These are phyloP conservation scores for Bruguiera parviflora DNA, from an alignment of 345 rosid species.

Conservation along the genomic window DNA sequence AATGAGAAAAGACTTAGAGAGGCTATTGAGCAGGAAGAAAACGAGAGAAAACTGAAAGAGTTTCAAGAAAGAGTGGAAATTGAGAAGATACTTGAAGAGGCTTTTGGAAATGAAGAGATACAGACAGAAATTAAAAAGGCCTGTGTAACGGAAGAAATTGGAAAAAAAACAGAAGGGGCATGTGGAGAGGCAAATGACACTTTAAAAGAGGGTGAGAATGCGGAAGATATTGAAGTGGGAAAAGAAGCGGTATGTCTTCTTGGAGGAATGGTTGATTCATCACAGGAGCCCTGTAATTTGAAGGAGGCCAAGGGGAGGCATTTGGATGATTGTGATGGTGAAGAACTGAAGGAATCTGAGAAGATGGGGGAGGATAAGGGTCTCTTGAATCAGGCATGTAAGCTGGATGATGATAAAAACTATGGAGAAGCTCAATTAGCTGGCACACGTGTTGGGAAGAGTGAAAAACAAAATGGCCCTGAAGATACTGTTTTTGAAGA, in stretches of 20 bases:
- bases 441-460: constrained; percentile 26
- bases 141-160: not conserved
- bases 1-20: constrained; percentile 41
- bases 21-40: constrained; percentile 42
- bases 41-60: constrained; percentile 42
- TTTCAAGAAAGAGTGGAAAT: constrained; percentile 43
- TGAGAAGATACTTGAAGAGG: constrained; percentile 33
- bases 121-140: constrained; percentile 19
- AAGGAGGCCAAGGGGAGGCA: constrained; percentile 12
- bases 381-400: constrained; percentile 16
- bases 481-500: constrained; percentile 26
- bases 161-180: constrained; percentile 11
- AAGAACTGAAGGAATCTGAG: constrained; percentile 17
- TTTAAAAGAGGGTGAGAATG: constrained; percentile 35
- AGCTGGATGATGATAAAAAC: constrained; percentile 23
- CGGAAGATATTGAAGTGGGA: constrained; percentile 39
- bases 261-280: constrained; percentile 13
- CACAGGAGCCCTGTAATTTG: constrained; percentile 22
- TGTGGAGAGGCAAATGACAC: constrained; percentile 20
- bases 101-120: constrained; percentile 25
- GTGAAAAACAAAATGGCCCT: constrained; percentile 24
- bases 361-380: constrained; percentile 16
- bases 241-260: constrained; percentile 17
- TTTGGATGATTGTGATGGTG: not conserved
- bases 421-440: constrained; percentile 23